Percentiles rank a stretch among this genome's conserved stretches.
phyloP scores from a whole-genome alignment of 2,329 filamentous ascomycete genomes.

The Oidium heveae region DNA sequence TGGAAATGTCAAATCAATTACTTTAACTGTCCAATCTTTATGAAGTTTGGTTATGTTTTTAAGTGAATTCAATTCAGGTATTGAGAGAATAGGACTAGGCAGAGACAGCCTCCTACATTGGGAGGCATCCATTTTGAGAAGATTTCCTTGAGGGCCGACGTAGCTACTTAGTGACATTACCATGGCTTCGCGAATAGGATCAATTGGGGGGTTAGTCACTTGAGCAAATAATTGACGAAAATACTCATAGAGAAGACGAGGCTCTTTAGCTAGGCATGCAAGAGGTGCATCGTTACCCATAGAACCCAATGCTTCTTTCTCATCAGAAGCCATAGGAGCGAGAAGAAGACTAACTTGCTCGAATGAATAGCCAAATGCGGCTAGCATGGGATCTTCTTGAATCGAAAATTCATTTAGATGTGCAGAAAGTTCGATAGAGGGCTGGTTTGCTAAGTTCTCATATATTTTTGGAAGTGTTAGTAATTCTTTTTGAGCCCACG shows the following conservation, averaged over 20 bases:
- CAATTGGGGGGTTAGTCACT: constrained; percentile 92
- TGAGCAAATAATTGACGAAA: constrained; percentile 95
- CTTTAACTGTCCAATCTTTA: constrained; percentile 64
- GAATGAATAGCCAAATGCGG: constrained; percentile 80
- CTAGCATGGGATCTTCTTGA: constrained; percentile 63
- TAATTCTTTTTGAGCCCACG: constrained; percentile 70
- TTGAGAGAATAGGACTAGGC: constrained; percentile 68
- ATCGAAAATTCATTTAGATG: constrained; percentile 44
- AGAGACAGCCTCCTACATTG: constrained; percentile 72
- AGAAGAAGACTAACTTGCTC: constrained; percentile 84
- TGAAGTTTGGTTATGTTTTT: constrained; percentile 51
- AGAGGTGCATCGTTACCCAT: constrained; percentile 95
- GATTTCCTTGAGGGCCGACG: constrained; percentile 82
- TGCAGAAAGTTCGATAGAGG: constrained; percentile 36
- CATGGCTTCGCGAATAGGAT: constrained; percentile 88
- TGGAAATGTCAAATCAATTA: constrained; percentile 80
- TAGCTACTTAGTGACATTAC: constrained; percentile 97
- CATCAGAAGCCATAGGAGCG: constrained; percentile 88
- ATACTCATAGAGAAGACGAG: constrained; percentile 79
- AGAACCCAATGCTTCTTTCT: constrained; percentile 87
- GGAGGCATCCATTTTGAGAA: constrained; percentile 75
- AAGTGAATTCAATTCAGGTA: constrained; percentile 73
- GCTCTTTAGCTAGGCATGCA: constrained; percentile 72
- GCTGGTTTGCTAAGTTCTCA: constrained; percentile 29
- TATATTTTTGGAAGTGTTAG: constrained; percentile 57